Conservation (phyloP, 2,329 filamentous ascomycete species). For the Trichoderma guizhouense region DNA sequence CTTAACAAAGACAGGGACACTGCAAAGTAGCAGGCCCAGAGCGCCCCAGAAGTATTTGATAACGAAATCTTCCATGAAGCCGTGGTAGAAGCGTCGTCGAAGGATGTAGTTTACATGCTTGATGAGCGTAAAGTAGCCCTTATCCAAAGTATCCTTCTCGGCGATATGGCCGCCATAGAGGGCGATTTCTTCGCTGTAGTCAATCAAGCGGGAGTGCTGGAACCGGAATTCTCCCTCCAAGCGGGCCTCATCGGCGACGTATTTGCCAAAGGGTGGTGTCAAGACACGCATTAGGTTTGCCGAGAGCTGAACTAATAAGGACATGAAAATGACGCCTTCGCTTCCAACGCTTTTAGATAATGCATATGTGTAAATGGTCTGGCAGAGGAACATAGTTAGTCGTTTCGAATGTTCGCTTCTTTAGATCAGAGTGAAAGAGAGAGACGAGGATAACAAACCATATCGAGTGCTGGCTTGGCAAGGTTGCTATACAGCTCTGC, state of each 20-base stretch:
- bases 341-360: conserved; percentile 93
- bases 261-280: conserved; percentile 95
- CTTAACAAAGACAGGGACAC: conserved; percentile 93
- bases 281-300: conserved; percentile 90
- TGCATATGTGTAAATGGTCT: conserved; percentile 89
- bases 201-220: conserved; percentile 89
- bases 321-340: conserved; percentile 94
- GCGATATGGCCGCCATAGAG: conserved; percentile 88
- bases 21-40: conserved; percentile 84
- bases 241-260: conserved; percentile 91
- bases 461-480: conserved; percentile 90
- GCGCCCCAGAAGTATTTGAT: conserved; percentile 99
- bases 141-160: conserved; percentile 94
- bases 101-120: conserved; percentile 98
- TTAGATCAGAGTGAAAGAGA: background rate
- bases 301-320: conserved; percentile 85
- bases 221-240: conserved; percentile 96
- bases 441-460: conserved; percentile 50
- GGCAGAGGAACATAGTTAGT: conserved; percentile 24
- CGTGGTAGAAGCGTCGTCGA: conserved; percentile 86
- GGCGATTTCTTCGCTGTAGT: conserved; percentile 93
- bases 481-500: conserved; percentile 95
- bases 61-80: conserved; percentile 99
- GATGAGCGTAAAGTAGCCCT: conserved; percentile 97
- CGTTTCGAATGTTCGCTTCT: background rate